Percentiles rank a stretch among this genome's conserved stretches.
These are phyloP conservation scores for Stropharia rugosoannulata DNA, from an alignment of 768 basidiomycete species.

Conservation along the genomic window DNA sequence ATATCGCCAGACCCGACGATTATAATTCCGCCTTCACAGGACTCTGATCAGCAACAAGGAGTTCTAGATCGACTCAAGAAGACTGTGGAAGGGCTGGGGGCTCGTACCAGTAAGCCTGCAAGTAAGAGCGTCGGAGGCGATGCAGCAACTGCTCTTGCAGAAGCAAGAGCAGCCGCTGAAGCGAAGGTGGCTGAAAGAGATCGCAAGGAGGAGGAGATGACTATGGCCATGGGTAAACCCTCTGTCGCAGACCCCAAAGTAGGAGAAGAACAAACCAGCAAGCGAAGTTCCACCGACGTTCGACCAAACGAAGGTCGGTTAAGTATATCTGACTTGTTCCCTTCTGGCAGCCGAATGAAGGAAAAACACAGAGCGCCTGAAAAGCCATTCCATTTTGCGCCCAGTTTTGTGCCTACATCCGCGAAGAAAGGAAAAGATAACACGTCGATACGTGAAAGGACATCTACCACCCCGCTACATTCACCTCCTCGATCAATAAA, in stretches of 20 bases:
- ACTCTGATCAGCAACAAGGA: slow-evolving; percentile 34
- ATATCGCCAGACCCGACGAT: slow-evolving; percentile 10
- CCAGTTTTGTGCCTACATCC: slow-evolving; percentile 11
- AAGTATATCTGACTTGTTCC: slow-evolving; percentile 63
- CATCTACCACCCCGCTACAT: slow-evolving; percentile 56
- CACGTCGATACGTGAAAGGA: slow-evolving; percentile 30
- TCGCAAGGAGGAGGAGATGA: slow-evolving; percentile 42
- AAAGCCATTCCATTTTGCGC: slow-evolving; percentile 24
- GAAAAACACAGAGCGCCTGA: slow-evolving; percentile 30
- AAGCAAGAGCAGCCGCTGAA: slow-evolving; percentile 67
- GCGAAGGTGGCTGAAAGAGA: slow-evolving; percentile 67
- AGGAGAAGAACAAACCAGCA: slow-evolving; percentile 3
- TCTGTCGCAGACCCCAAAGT: neutral
- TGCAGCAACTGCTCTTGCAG: slow-evolving; percentile 59
- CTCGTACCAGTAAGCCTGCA: slow-evolving; percentile 54
- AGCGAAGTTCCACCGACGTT: slow-evolving; percentile 2
- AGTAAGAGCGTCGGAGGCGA: slow-evolving; percentile 61
- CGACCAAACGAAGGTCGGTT: slow-evolving; percentile 36
- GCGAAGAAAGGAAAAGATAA: slow-evolving; percentile 2
- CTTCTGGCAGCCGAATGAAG: slow-evolving; percentile 32
- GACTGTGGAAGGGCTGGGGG: slow-evolving; percentile 66
- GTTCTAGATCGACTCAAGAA: slow-evolving; percentile 69
- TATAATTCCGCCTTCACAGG: neutral
- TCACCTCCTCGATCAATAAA: slow-evolving; percentile 41
- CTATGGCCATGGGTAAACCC: slow-evolving; percentile 15